phyloP scores from a whole-genome alignment of 768 basidiomycete genomes.

The Auriscalpium microsporum region DNA sequence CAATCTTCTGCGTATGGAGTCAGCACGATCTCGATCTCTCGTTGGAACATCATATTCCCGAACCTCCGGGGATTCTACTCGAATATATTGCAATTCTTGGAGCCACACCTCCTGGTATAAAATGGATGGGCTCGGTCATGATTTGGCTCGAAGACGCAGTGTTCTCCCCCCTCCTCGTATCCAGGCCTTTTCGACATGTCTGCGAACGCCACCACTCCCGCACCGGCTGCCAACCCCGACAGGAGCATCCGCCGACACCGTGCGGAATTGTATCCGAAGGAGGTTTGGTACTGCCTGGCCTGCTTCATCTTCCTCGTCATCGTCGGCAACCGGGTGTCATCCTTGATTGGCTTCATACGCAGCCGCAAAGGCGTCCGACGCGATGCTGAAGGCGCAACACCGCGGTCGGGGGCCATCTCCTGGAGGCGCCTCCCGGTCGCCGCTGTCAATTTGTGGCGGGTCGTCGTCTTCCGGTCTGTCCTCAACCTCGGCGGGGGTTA shows the following conservation, averaged over 20 bases:
- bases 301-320: constrained; percentile 34
- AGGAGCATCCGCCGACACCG: not conserved
- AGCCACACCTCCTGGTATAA: not conserved
- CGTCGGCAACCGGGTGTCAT: constrained; percentile 25
- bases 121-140: not conserved
- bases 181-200: not conserved
- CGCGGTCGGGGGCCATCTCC: constrained; percentile 7
- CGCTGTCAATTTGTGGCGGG: constrained; percentile 21
- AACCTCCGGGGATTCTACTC: not conserved
- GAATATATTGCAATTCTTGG: not conserved
- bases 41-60: not conserved
- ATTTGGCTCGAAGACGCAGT: not conserved
- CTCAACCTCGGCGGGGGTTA: constrained; percentile 24
- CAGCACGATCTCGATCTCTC: too few species aligned
- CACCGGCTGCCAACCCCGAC: not conserved
- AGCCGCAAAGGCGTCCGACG: constrained; percentile 9
- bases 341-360: constrained; percentile 8
- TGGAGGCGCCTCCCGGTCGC: constrained; percentile 18
- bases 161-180: not conserved
- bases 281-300: constrained; percentile 35
- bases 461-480: constrained; percentile 24
- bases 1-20: too few species aligned
- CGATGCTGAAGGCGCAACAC: not conserved
- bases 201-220: not conserved
- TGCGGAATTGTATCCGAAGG: constrained; percentile 26